A percentile compares a stretch with the other conserved stretches of the same genome.
Conservation (phyloP, 1,284 basidiomycete genomes). For the Ustilago nuda region DNA sequence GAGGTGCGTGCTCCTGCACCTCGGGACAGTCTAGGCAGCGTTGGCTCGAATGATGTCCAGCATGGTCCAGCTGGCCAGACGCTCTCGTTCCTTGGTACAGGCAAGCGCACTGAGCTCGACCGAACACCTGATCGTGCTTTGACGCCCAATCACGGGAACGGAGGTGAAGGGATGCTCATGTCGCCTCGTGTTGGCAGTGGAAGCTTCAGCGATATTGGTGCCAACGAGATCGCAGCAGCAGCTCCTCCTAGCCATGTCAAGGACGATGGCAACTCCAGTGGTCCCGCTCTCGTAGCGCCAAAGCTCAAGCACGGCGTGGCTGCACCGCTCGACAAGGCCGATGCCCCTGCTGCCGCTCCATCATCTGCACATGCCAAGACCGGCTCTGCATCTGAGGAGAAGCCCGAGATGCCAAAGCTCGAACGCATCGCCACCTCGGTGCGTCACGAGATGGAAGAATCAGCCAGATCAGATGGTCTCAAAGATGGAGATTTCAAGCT, state of each 20-base stretch:
- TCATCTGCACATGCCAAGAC: background rate
- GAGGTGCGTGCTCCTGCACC: conserved; percentile 22
- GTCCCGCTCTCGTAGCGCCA: conserved; percentile 29
- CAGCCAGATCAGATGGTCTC: conserved; percentile 61
- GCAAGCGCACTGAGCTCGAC: conserved; percentile 32
- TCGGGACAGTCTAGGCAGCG: conserved; percentile 37
- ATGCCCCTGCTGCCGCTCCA: conserved; percentile 19
- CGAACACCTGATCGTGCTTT: conserved; percentile 42
- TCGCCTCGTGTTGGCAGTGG: conserved; percentile 42
- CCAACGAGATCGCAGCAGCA: conserved; percentile 38
- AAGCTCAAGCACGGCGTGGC: conserved; percentile 41
- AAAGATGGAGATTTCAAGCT: conserved; percentile 61
- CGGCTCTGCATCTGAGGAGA: conserved; percentile 4
- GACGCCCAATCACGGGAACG: conserved; percentile 48
- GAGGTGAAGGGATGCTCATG: conserved; percentile 25
- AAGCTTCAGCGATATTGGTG: conserved; percentile 30
- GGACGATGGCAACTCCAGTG: conserved; percentile 7
- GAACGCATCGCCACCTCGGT: conserved; percentile 52
- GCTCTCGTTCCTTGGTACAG: conserved; percentile 48
- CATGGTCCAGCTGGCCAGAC: conserved; percentile 52
- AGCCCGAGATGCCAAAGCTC: conserved; percentile 49
- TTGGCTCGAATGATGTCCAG: conserved; percentile 50
- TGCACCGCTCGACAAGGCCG: conserved; percentile 31
- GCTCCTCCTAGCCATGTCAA: conserved; percentile 40
- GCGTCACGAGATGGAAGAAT: conserved; percentile 57